Percentiles rank a stretch among this genome's conserved stretches.
These are phyloP conservation scores for Sporothrix euskadiensis DNA, from an alignment of 2,329 filamentous ascomycete genomes.

Conservation along the genomic window DNA sequence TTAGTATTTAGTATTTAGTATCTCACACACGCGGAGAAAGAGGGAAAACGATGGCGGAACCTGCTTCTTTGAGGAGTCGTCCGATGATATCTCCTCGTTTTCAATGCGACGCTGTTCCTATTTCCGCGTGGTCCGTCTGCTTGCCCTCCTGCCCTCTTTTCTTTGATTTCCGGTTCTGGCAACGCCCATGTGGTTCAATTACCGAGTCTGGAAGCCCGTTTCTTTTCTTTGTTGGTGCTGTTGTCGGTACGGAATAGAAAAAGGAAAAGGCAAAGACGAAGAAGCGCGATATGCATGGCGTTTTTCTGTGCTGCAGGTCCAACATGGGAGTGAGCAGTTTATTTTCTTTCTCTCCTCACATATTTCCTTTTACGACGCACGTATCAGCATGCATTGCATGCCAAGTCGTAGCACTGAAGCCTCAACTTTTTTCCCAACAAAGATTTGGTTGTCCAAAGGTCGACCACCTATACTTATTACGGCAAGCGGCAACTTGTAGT, in stretches of 20 bases:
- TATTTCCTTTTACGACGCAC: background rate
- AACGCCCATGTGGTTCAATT: background rate
- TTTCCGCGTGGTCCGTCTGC: background rate
- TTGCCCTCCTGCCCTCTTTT: background rate
- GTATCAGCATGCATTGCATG: conserved; percentile 3
- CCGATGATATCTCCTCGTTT: background rate
- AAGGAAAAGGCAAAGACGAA: background rate
- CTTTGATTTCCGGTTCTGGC: background rate
- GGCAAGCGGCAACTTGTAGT: background rate
- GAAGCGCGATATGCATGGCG: conserved; percentile 5
- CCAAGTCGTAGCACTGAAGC: conserved; percentile 4
- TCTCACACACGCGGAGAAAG: background rate
- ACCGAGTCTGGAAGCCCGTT: background rate
- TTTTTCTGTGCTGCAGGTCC: conserved; percentile 1
- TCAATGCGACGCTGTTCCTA: conserved; percentile 1
- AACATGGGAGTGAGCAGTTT: background rate
- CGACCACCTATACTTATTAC: background rate
- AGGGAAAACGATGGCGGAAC: background rate
- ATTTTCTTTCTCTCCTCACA: background rate
- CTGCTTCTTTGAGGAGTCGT: background rate
- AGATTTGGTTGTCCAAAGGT: background rate
- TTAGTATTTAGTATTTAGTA: background rate
- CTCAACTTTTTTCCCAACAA: background rate
- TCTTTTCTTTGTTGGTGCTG: background rate
- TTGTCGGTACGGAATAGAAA: background rate